phyloP scores from a whole-genome alignment of 164 flowering plant genomes.

The Nelumbo lutea region DNA sequence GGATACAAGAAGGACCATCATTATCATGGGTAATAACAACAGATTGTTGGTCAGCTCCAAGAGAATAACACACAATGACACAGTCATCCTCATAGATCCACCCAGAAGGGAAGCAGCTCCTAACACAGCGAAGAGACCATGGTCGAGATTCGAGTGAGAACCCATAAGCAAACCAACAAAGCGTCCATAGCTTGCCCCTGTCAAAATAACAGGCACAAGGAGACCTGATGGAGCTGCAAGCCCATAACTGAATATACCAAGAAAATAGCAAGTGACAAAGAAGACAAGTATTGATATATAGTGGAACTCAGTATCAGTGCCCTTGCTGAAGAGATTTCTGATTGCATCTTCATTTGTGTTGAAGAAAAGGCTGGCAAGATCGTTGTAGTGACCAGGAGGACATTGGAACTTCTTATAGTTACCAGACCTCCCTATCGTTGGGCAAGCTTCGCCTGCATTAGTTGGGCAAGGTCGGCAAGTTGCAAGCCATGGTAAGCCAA shows the following conservation, averaged over 20 bases:
- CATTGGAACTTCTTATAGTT: slow-evolving; percentile 93
- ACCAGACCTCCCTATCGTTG: slow-evolving; percentile 88
- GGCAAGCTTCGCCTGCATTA: slow-evolving; percentile 65
- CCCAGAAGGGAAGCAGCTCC: slow-evolving; percentile 92
- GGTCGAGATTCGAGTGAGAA: slow-evolving; percentile 47
- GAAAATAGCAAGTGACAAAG: slow-evolving; percentile 58
- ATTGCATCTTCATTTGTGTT: slow-evolving; percentile 94
- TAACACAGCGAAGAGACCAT: slow-evolving; percentile 82
- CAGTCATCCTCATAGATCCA: slow-evolving; percentile 90
- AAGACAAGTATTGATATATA: slow-evolving; percentile 53
- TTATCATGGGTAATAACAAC: slow-evolving; percentile 66
- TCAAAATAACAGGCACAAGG: slow-evolving; percentile 77
- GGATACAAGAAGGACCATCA: slow-evolving; percentile 86
- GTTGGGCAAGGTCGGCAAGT: slow-evolving; percentile 74
- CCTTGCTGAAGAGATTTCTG: slow-evolving; percentile 68
- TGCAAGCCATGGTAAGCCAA: slow-evolving; percentile 85
- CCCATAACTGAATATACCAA: slow-evolving; percentile 81
- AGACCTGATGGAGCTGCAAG: slow-evolving; percentile 78
- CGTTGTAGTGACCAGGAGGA: slow-evolving; percentile 75
- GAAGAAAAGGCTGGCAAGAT: slow-evolving; percentile 89
- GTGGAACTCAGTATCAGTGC: slow-evolving; percentile 66
- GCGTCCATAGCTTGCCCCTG: slow-evolving; percentile 89
- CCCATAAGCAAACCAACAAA: slow-evolving; percentile 66
- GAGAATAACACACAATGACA: slow-evolving; percentile 75
- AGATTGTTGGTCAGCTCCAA: slow-evolving; percentile 82